Conservation (phyloP, 164 flowering plant species). For the Aristolochia contorta region DNA sequence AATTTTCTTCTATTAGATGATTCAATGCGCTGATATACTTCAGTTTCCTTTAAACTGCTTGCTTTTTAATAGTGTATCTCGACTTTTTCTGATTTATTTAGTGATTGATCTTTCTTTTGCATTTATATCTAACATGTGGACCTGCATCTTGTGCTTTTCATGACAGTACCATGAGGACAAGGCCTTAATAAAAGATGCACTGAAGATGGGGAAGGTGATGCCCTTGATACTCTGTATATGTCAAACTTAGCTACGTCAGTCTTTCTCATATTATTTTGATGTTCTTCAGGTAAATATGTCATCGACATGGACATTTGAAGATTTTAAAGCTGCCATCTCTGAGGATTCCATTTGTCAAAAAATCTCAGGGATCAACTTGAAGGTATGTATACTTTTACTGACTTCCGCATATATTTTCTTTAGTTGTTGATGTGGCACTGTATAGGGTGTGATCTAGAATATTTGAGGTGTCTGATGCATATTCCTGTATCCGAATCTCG, state of each 20-base stretch:
- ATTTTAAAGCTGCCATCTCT: constrained; percentile 50
- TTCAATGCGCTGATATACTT: too few relatives aligned
- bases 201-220: constrained; percentile 65
- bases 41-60: too few relatives aligned
- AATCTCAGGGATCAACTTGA: constrained; percentile 59
- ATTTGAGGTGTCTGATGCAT: not conserved
- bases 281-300: constrained; percentile 41
- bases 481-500: too few relatives aligned
- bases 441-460: too few relatives aligned
- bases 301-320: constrained; percentile 62
- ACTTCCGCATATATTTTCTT: not conserved
- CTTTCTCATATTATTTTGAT: not conserved
- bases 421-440: too few relatives aligned
- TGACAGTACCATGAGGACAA: constrained; percentile 84
- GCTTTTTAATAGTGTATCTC: too few relatives aligned
- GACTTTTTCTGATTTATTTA: too few relatives aligned
- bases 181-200: constrained; percentile 55
- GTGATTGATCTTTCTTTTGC: too few relatives aligned
- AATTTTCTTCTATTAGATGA: too few relatives aligned
- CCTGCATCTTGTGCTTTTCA: not conserved
- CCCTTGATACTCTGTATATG: too few relatives aligned
- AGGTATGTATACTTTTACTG: constrained; percentile 30
- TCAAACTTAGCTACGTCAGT: too few relatives aligned
- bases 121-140: not conserved
- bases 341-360: constrained; percentile 31